Evolutionary conservation across 495 filamentous ascomycete species (phyloP).

Genomic region (Staphylotrichum longicolle): DNA sequence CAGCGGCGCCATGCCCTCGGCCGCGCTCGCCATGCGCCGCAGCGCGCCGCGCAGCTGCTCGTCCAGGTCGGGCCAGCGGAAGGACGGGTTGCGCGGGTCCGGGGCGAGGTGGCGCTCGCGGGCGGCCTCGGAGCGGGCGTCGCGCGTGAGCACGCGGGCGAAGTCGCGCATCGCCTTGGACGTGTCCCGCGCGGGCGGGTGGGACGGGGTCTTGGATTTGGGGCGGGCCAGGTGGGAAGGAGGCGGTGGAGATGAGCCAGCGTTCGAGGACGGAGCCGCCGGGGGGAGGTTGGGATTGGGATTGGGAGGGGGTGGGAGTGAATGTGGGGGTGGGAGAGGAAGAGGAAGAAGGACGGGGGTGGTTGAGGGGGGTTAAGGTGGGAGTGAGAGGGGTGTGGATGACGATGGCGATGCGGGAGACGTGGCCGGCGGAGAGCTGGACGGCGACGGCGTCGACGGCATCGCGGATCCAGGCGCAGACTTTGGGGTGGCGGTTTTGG

Average conservation of each 20-base stretch:
- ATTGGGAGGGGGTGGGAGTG: not conserved
- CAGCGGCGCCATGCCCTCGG: conserved; percentile 60
- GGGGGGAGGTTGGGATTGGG: conserved; percentile 17
- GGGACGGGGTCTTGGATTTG: not conserved
- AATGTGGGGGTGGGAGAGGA: not conserved
- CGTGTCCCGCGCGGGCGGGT: not conserved
- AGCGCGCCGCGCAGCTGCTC: conserved; percentile 53
- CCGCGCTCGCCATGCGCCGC: conserved; percentile 50
- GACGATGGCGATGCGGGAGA: conserved; percentile 71
- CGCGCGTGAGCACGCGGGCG: conserved; percentile 39
- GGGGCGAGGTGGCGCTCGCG: conserved; percentile 15
- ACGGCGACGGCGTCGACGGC: conserved; percentile 71
- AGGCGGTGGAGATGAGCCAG: conserved; percentile 78
- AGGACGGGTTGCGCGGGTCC: not conserved
- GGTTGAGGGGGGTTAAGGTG: conserved; percentile 2
- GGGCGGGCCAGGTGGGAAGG: conserved; percentile 62
- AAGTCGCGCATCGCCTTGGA: conserved; percentile 38
- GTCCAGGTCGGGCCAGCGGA: conserved; percentile 40
- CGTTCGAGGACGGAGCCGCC: conserved; percentile 62
- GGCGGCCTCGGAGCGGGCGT: conserved; percentile 40
- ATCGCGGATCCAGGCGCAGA: conserved; percentile 88
- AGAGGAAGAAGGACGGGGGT: conserved; percentile 8
- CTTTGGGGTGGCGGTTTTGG: conserved; percentile 83
- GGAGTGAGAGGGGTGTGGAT: conserved; percentile 56
- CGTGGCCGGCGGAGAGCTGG: conserved; percentile 60